Base-by-base conservation (phyloP, 78 protist genomes). In the Monosiga brevicollis region DNA sequence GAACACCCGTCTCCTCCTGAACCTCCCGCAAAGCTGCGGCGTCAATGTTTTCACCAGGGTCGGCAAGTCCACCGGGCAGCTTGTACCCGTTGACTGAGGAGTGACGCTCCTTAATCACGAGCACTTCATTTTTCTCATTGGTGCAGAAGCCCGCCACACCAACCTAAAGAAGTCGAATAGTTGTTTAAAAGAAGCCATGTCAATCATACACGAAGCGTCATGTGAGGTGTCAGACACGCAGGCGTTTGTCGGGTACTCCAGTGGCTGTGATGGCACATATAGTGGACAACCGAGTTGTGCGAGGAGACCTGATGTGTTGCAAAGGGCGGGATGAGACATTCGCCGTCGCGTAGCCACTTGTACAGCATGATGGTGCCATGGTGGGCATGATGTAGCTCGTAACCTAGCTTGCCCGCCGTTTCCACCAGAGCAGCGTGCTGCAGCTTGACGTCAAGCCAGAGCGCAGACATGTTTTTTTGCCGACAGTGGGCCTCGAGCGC, bases 41-140 rank as follows among this genome's bases (percentile, higher is more conserved):
- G 40, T 1, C 36, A 3, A 86, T 32, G 55, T 38, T 0, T 49
- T 86, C 89, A 25, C 81, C 86, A 1, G 36, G 76, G 81, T 86
- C 81, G 43, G 35, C 73, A 29, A 86, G 2, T 0, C 89, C 89
- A 6, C 89, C 89, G n/a, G 84, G 89, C 37, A 86, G 81, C 76
- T 86, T 86, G 79, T 70, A 83, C 32, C 42, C 20, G 36, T 9
- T 11, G 0, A 49, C 23, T 20, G 0, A 0, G 22, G 62, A 6
- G 62, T 49, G 6, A 15, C 38, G 29, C 49, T 86, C 89, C n/a
- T 35, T 3, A 10, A 86, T 42, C 10, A 86, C 84, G 9, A 86
- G 79, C 23, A 86, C 24, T n/a, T 73, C 9, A 0, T 41, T 15
- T 2, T 40, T 3, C 26, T 73, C 49, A 75, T 73, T 11, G 39